Conservation (phyloP, 2,329 filamentous ascomycete species). For the Botrytis squamosa region DNA sequence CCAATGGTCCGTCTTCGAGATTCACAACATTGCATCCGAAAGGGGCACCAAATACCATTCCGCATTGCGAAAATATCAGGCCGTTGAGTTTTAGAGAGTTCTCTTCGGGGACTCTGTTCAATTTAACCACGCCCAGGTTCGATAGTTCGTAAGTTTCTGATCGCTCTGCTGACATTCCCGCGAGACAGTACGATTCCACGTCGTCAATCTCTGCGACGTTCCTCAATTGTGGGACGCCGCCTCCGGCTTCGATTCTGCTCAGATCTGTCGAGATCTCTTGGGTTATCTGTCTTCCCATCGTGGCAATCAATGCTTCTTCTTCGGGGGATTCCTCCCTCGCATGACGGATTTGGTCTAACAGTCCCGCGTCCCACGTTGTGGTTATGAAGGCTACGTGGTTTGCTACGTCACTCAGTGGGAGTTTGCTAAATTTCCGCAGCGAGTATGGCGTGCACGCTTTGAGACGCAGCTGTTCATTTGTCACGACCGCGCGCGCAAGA, state of each 20-base stretch:
- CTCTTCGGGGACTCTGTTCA: neutral
- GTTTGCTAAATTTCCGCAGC: slow-evolving; percentile 27
- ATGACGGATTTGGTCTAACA: slow-evolving; percentile 16
- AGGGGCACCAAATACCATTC: slow-evolving; percentile 25
- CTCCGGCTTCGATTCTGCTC: neutral
- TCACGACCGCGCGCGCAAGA: slow-evolving; percentile 23
- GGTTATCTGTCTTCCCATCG: slow-evolving; percentile 23
- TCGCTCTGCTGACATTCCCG: neutral
- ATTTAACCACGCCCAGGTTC: slow-evolving; percentile 30
- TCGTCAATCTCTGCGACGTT: neutral
- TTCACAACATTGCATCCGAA: slow-evolving; percentile 27
- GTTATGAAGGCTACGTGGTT: slow-evolving; percentile 29
- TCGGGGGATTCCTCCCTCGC: slow-evolving; percentile 5
- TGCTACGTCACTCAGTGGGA: slow-evolving; percentile 27
- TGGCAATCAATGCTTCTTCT: slow-evolving; percentile 19
- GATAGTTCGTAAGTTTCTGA: slow-evolving; percentile 29
- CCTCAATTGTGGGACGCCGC: slow-evolving; percentile 6
- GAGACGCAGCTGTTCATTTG: slow-evolving; percentile 15
- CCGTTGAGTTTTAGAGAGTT: slow-evolving; percentile 24
- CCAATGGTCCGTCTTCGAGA: slow-evolving; percentile 26
- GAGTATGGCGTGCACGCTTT: slow-evolving; percentile 28
- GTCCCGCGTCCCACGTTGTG: slow-evolving; percentile 16
- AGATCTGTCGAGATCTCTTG: slow-evolving; percentile 25
- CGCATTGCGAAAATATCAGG: slow-evolving; percentile 30
- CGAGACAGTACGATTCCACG: neutral